These are phyloP conservation scores for Suillus fuscotomentosus DNA, from an alignment of 768 basidiomycete genomes.

Conservation along the genomic window DNA sequence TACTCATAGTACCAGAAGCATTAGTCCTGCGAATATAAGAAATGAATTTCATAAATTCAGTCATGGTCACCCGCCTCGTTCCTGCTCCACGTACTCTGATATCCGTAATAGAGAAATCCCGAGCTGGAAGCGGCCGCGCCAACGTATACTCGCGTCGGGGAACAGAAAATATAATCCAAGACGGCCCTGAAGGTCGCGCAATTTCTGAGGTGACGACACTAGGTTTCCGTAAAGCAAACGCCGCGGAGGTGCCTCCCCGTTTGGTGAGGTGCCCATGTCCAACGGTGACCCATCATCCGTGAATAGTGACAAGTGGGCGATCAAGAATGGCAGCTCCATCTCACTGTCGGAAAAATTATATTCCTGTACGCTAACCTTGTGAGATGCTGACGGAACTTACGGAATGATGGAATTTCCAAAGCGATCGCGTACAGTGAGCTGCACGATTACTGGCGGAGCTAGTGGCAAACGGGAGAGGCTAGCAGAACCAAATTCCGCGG, in stretches of 20 bases:
- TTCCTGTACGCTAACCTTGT: slow-evolving; percentile 18
- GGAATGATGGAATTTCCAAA: slow-evolving; percentile 71
- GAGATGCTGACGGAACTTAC: slow-evolving; percentile 49
- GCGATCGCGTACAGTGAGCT: slow-evolving; percentile 71
- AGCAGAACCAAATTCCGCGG: slow-evolving; percentile 78
- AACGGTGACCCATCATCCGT: slow-evolving; percentile 65
- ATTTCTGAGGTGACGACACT: slow-evolving; percentile 76
- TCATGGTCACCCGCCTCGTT: slow-evolving; percentile 10
- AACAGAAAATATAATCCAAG: slow-evolving; percentile 87
- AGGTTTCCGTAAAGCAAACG: slow-evolving; percentile 82
- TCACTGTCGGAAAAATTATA: slow-evolving; percentile 51
- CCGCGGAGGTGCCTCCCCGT: slow-evolving; percentile 42
- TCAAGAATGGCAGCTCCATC: slow-evolving; percentile 82
- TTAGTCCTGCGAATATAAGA: slow-evolving; percentile 39
- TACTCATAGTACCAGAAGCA: slow-evolving; percentile 45
- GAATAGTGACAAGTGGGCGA: slow-evolving; percentile 78
- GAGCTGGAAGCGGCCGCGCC: slow-evolving; percentile 73
- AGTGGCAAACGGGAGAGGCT: slow-evolving; percentile 79
- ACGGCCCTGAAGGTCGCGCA: slow-evolving; percentile 79
- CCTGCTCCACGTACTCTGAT: slow-evolving; percentile 57
- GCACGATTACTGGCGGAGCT: slow-evolving; percentile 81
- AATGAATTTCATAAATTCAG: slow-evolving; percentile 15
- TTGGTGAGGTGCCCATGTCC: slow-evolving; percentile 61
- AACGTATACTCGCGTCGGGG: slow-evolving; percentile 85
- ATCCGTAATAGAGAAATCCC: slow-evolving; percentile 72